A percentile compares a stretch with the other conserved stretches of the same genome.
Conservation (phyloP, 345 rosid genomes). For the Bruguiera sexangula region DNA sequence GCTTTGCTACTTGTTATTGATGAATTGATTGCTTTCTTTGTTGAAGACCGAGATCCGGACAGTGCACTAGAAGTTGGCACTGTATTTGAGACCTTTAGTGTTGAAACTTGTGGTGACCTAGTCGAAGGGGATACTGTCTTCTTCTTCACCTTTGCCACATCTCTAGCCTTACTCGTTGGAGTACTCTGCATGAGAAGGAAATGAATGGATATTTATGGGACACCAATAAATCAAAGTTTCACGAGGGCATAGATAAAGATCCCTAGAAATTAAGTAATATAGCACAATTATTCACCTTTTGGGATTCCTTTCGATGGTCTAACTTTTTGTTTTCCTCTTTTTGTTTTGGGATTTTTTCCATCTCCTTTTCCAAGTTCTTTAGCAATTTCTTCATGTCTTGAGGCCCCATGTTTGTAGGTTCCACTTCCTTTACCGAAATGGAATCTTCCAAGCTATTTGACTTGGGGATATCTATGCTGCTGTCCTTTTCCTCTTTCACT, state of each 20-base stretch:
- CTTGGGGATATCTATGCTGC: neutral
- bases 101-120: slow-evolving; percentile 41
- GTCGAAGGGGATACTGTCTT: slow-evolving; percentile 30
- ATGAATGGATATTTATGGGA: slow-evolving; percentile 8
- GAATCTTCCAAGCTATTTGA: neutral
- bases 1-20: slow-evolving; percentile 37
- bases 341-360: slow-evolving; percentile 18
- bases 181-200: slow-evolving; percentile 32
- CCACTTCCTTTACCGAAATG: neutral
- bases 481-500: neutral
- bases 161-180: slow-evolving; percentile 33
- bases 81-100: slow-evolving; percentile 53
- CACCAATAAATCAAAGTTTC: slow-evolving; percentile 5
- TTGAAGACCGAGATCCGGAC: slow-evolving; percentile 40
- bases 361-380: slow-evolving; percentile 32
- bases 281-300: slow-evolving; percentile 43
- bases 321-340: slow-evolving; percentile 29
- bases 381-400: slow-evolving; percentile 28
- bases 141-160: slow-evolving; percentile 29
- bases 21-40: slow-evolving; percentile 36
- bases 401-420: slow-evolving; percentile 5
- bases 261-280: neutral
- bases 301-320: slow-evolving; percentile 39
- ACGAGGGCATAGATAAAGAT: neutral
- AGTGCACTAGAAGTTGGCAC: slow-evolving; percentile 29